Evolutionary conservation across 192 early-diverging fungal species (phyloP), one percentile per base, ranked within the genome.

Genomic region (Geranomyces michiganensis): DNA sequence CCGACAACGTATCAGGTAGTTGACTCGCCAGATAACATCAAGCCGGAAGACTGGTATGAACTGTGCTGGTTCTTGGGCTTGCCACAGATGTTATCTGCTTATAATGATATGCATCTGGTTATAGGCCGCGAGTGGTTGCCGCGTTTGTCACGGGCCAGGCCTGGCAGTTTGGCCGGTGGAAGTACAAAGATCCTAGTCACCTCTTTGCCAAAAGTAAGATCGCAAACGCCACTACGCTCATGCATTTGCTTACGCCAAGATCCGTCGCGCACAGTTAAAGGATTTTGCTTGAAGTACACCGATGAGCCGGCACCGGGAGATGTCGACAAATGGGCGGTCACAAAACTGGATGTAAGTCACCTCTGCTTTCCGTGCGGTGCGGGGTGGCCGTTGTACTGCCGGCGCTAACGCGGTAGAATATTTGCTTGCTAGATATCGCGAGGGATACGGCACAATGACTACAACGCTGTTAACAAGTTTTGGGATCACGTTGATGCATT

Each of bases 161-260:
- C 30, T 98, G 96, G 96, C 94, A 96, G 76, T 98, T 98, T 74
- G 94, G 92, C 67, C 85, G 87, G 47, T 98, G 94, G 92, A 90
- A 88, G 67, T 96, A 91, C 87, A 83, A 86, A 43, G 84, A 90
- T 26, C 96, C 95, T 3, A 82, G 89, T 29, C 89, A 93, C 64
- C 78, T 97, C 12, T 98, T 98, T 78, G 77, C 83, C 17, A 87
- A 92, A 74, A 70, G 83, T 83, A 31, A 55, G 72, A 2, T 0
- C 6, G 32, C 10, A 41, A 41, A 22, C 33, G 7, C 61, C 13
- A 14, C 43, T 53, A 24, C 29, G 36, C 17, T 46, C 17, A 0
- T 71, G 1, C 7, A 14, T 22, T 30, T 12, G 49, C n/a, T 53
- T 60, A n/a, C n/a, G n/a, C n/a, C n/a, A n/a, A n/a, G n/a, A n/a